Conservation (phyloP, 129 eudicot species). For the Arctium minus region DNA sequence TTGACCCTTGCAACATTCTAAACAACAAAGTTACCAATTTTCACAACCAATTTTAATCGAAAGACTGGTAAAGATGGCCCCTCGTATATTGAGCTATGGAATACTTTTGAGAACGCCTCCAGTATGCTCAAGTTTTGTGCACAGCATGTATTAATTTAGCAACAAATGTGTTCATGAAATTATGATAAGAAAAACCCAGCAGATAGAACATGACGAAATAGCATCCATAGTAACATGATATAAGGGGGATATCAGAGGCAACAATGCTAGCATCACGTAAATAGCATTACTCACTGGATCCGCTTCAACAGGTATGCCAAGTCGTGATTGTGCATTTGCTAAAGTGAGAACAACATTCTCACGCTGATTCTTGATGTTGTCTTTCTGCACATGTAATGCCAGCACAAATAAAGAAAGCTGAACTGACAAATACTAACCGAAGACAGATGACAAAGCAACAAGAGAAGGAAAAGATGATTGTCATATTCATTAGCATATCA, state of each 20-base stretch:
- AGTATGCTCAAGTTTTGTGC: background rate
- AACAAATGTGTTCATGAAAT: background rate
- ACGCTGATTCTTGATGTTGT: slow-evolving; percentile 93
- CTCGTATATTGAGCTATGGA: background rate
- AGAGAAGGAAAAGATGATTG: background rate
- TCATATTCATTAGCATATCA: background rate
- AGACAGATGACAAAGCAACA: background rate
- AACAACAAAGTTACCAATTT: background rate
- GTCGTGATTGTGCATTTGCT: slow-evolving; percentile 94
- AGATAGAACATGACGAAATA: background rate
- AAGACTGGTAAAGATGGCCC: background rate
- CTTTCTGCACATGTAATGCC: slow-evolving; percentile 57
- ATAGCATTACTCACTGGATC: slow-evolving; percentile 73
- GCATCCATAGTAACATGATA: background rate
- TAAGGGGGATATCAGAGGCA: background rate
- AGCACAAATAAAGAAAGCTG: background rate
- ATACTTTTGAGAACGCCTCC: background rate
- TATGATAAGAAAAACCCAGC: background rate
- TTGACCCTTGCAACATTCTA: background rate
- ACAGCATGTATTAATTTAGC: background rate
- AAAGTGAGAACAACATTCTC: slow-evolving; percentile 78
- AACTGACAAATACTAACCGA: background rate
- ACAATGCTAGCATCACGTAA: background rate
- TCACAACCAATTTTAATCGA: background rate
- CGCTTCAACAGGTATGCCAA: slow-evolving; percentile 67